Percentiles rank a stretch among this genome's conserved stretches.
Conservation (phyloP, 345 rosid genomes). For the Gossypium rotundifolium region DNA sequence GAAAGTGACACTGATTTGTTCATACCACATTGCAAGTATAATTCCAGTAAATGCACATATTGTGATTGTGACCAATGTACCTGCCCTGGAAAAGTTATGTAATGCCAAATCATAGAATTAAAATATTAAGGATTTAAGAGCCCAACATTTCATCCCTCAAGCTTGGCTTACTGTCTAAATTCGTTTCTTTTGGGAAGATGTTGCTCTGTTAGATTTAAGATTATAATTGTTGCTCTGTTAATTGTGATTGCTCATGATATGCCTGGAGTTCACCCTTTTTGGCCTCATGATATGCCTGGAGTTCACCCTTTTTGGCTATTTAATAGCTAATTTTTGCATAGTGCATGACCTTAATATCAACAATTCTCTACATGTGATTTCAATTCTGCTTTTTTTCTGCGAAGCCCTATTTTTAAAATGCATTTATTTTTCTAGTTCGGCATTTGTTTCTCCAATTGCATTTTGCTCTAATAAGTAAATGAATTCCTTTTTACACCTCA, state of each 20-base stretch:
- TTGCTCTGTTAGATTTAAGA: background rate
- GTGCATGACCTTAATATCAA: background rate
- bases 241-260: background rate
- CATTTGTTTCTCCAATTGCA: background rate
- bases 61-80: background rate
- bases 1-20: background rate
- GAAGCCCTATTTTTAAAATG: background rate
- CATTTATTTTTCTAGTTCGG: background rate
- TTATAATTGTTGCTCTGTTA: background rate
- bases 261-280: background rate
- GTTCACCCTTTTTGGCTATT: background rate
- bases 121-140: background rate
- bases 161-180: background rate
- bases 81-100: background rate
- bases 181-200: background rate
- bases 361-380: background rate
- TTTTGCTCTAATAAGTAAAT: background rate
- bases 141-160: background rate
- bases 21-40: background rate
- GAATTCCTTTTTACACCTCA: background rate
- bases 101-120: background rate
- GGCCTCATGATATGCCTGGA: background rate
- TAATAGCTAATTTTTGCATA: background rate
- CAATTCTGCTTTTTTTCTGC: background rate
- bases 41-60: background rate